Conservation (phyloP, 148 eudicot species). For the Mesembryanthemum crystallinum region DNA sequence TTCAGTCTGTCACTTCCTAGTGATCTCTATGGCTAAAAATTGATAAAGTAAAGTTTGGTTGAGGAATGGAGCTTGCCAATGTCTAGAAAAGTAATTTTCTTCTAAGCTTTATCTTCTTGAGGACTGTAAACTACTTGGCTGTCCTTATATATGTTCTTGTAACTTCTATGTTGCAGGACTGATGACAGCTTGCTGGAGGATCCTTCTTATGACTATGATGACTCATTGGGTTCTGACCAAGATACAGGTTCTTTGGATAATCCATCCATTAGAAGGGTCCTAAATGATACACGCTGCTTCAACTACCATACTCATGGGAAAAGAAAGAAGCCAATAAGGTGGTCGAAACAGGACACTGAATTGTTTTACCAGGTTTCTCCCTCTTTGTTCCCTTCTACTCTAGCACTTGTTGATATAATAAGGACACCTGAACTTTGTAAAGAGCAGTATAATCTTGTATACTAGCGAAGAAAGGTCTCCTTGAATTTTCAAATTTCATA, state of each 20-base stretch:
- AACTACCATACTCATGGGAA: slow-evolving; percentile 63
- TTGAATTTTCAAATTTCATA: not conserved
- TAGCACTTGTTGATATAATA: not conserved
- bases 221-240: slow-evolving; percentile 34
- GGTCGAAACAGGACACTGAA: slow-evolving; percentile 85
- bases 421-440: not conserved
- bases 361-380: slow-evolving; percentile 66
- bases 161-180: slow-evolving; percentile 37
- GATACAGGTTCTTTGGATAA: slow-evolving; percentile 34
- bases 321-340: slow-evolving; percentile 45
- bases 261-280: slow-evolving; percentile 34
- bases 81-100: too few relatives aligned
- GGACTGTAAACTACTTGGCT: not conserved
- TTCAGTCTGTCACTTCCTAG: not conserved
- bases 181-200: slow-evolving; percentile 28
- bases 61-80: not conserved
- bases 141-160: slow-evolving; percentile 5
- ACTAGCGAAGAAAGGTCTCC: too few relatives aligned
- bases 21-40: not conserved
- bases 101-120: not conserved
- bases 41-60: not conserved
- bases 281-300: slow-evolving; percentile 35
- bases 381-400: slow-evolving; percentile 2
- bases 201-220: slow-evolving; percentile 38
- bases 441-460: not conserved